Evolutionary conservation across 1,139 yeast species (phyloP), one percentile per base, ranked within the genome.

Genomic region (Pichia inconspicua): DNA sequence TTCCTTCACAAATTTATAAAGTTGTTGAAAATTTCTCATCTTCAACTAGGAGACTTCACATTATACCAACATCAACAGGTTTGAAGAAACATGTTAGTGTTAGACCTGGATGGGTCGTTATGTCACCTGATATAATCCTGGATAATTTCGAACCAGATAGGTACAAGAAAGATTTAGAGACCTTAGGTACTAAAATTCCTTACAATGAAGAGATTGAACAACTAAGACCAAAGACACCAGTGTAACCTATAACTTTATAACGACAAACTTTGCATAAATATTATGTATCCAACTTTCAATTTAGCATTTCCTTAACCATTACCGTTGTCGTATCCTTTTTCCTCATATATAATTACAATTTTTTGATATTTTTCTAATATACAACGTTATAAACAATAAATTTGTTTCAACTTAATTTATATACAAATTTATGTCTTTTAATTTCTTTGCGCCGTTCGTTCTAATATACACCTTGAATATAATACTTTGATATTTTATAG

Each of bases 21-120:
- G 82, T 90, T 19, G 87, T 94, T n/a, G 97, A 90, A 65, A 90
- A 89, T 67, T 89, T 90, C 61, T 78, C 92, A 28, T 82, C 84
- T 51, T 84, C 94, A 52, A 82, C 82, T 41, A 74, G 95, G 58
- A 75, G 96, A 56, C 68, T 90, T 43, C 97, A 90, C 64, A 85
- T 90, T 40, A 74, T 90, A 28, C 96, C 96, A 0, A 75, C 83
- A 8, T 68, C 75, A 54, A 73, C 82, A 2, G 90, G 89, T 0
- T 69, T 69, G 53, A 69, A 75, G 44, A 71, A 72, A 41, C 90
- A 92, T 0, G 83, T 88, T 3, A 75, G 77, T 50, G 68, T 81
- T 53, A 78, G 97, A 57, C 82, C 81, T 2, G 97, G 97, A 2
- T 90, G 97, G 97, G 95, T 88, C 4, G 76, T 88, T 15, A 72